These are phyloP conservation scores for Cyberlindnera amylophila DNA, from an alignment of 805 yeast genomes.

Conservation along the genomic window DNA sequence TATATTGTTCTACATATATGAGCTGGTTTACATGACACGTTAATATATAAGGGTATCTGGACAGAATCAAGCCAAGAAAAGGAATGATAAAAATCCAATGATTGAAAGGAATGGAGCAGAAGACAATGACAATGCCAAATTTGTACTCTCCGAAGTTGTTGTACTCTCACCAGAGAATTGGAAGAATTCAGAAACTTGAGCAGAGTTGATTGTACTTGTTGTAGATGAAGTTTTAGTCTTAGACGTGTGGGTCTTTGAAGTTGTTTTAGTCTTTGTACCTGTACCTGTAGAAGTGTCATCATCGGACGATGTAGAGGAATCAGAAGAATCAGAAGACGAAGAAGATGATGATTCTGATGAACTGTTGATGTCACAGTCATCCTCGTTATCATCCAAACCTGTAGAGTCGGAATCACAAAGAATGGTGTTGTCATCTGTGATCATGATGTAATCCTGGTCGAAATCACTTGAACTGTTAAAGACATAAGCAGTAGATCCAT, in stretches of 20 bases:
- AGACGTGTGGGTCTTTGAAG: constrained; percentile 5
- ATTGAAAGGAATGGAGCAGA: background rate
- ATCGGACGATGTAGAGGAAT: constrained; percentile 10
- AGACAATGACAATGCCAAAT: background rate
- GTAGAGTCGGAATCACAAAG: constrained; percentile 58
- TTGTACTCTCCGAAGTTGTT: background rate
- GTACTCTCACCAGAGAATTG: background rate
- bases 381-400: constrained; percentile 58
- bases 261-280: background rate
- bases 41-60: no score
- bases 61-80: background rate
- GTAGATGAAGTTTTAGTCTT: constrained; percentile 7
- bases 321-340: no score
- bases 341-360: no score
- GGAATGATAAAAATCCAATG: background rate
- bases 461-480: constrained; percentile 48
- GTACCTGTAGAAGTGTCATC: background rate
- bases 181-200: constrained; percentile 2
- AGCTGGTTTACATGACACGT: no score
- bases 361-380: constrained; percentile 14
- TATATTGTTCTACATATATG: no score
- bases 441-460: constrained; percentile 47
- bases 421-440: constrained; percentile 60
- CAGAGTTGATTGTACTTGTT: constrained; percentile 4
- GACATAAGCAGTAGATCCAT: constrained; percentile 48